Percentiles rank a stretch among this genome's conserved stretches.
These are phyloP conservation scores for Tricholoma flavovirens DNA, from an alignment of 768 basidiomycete genomes.

Conservation along the genomic window DNA sequence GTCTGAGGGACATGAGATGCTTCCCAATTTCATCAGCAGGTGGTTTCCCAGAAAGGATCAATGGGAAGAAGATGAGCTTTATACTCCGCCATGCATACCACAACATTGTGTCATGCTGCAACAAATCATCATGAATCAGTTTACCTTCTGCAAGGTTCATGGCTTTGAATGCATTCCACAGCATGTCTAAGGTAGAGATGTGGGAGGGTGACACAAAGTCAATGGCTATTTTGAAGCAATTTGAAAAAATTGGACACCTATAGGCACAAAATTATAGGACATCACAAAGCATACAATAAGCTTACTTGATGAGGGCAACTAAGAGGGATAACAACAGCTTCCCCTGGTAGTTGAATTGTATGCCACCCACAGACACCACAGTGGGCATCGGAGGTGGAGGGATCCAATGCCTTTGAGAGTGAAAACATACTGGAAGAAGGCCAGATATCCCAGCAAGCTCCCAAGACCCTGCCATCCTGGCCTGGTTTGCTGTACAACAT, in stretches of 20 bases:
- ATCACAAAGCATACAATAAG: too few species aligned
- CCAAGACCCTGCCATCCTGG: not conserved
- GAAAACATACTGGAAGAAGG: too few species aligned
- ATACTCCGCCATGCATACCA: constrained; percentile 11
- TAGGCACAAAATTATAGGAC: too few species aligned
- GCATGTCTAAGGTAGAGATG: not conserved
- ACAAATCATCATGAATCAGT: too few species aligned
- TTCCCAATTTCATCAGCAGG: constrained; percentile 28
- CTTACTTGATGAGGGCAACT: too few species aligned
- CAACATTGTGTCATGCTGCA: not conserved
- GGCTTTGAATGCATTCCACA: not conserved
- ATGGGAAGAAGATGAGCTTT: constrained; percentile 13
- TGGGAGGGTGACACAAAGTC: not conserved
- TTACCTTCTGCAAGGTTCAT: not conserved
- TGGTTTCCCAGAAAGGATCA: constrained; percentile 25
- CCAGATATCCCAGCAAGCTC: not conserved
- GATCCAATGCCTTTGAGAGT: too few species aligned
- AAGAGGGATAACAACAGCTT: too few species aligned
- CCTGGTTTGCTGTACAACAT: not conserved
- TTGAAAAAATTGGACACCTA: too few species aligned
- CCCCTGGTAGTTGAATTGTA: too few species aligned
- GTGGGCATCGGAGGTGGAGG: too few species aligned
- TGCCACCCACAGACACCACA: too few species aligned
- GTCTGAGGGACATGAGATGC: constrained; percentile 23
- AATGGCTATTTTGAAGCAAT: not conserved